Evolutionary conservation across 1,284 basidiomycete species (phyloP).

Genomic region (Tausonia pullulans): DNA sequence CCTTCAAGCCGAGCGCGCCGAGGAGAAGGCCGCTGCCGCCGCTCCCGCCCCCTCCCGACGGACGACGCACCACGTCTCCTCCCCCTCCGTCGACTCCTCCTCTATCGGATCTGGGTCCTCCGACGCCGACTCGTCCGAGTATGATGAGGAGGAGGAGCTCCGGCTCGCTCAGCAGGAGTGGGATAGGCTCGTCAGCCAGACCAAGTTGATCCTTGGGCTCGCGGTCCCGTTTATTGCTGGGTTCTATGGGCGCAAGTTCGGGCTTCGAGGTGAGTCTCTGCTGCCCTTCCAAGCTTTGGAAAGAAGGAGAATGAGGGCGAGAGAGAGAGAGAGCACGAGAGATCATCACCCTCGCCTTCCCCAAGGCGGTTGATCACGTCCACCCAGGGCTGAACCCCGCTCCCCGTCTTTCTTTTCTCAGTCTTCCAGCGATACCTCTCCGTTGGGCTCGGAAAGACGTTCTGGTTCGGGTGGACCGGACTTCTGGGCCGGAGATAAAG

Average conservation of each 20-base stretch:
- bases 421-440: conserved; percentile 10
- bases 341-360: neutral
- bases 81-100: neutral
- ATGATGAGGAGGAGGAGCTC: conserved; percentile 8
- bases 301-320: too few relatives aligned
- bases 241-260: conserved; percentile 10
- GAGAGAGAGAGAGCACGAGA: neutral
- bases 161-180: conserved; percentile 9
- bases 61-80: neutral
- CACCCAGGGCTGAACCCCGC: neutral
- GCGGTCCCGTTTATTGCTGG: conserved; percentile 15
- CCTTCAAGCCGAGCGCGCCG: too few relatives aligned
- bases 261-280: conserved; percentile 8
- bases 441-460: conserved; percentile 4
- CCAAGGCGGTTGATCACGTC: neutral
- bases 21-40: too few relatives aligned
- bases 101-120: neutral
- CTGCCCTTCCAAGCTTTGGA: neutral
- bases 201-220: conserved; percentile 10
- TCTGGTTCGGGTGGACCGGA: conserved; percentile 8
- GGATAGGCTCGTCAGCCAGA: conserved; percentile 13
- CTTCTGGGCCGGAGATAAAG: too few relatives aligned
- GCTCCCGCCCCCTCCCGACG: too few relatives aligned
- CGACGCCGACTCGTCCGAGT: neutral
- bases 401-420: neutral